A percentile compares a stretch with the other conserved stretches of the same genome.
phyloP scores from a whole-genome alignment of 164 flowering plant genomes.

The Buxus sempervirens region DNA sequence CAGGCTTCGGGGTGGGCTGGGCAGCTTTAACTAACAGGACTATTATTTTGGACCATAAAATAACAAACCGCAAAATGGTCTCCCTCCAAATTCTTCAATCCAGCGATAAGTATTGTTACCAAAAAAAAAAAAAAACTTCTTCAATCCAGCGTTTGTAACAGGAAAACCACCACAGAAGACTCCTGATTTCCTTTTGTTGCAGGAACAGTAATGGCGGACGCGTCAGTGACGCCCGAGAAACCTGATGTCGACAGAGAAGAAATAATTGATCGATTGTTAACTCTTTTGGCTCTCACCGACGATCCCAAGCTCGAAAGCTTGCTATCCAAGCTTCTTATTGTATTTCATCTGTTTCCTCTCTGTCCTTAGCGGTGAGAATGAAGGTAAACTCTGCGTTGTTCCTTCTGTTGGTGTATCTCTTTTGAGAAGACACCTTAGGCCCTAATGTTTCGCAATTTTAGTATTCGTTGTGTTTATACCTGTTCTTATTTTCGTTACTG shows the following conservation, averaged over 20 bases:
- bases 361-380: slow-evolving; percentile 54
- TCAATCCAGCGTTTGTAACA: too few species aligned
- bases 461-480: too few species aligned
- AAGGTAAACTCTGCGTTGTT: slow-evolving; percentile 39
- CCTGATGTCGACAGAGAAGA: slow-evolving; percentile 73
- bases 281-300: slow-evolving; percentile 86
- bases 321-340: slow-evolving; percentile 70
- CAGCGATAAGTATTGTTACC: too few species aligned
- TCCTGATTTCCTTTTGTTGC: too few species aligned
- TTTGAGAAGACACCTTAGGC: background rate
- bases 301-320: slow-evolving; percentile 75
- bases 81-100: too few species aligned
- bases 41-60: too few species aligned
- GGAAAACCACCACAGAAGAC: too few species aligned
- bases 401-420: background rate
- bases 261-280: slow-evolving; percentile 81
- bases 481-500: too few species aligned
- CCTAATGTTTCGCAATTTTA: background rate
- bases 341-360: slow-evolving; percentile 70
- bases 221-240: slow-evolving; percentile 33
- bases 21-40: too few species aligned
- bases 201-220: slow-evolving; percentile 45
- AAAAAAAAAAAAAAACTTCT: too few species aligned
- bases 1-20: too few species aligned
- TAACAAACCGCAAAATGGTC: too few species aligned